Conservation (phyloP, 257 asterid species). For the Solanum virginianum region DNA sequence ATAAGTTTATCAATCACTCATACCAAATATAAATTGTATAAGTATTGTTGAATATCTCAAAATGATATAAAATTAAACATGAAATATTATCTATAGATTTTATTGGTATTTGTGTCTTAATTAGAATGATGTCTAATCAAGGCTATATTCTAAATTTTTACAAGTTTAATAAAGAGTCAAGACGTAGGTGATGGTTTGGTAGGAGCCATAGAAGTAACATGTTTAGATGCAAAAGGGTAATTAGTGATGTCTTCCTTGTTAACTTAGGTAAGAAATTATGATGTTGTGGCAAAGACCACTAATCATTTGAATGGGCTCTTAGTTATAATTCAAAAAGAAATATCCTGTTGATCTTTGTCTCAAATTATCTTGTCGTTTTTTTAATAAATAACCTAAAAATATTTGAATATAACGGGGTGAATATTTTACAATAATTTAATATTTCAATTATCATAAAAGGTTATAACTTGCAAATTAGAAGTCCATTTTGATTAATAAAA, state of each 20-base stretch:
- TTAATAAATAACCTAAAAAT: neutral
- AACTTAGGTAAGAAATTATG: neutral
- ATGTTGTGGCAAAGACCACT: neutral
- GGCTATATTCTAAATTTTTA: neutral
- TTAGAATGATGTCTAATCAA: neutral
- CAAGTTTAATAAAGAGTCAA: neutral
- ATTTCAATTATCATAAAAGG: neutral
- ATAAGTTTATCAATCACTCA: too few species aligned
- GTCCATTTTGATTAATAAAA: too few species aligned
- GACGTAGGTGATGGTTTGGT: neutral
- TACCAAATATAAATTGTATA: too few species aligned
- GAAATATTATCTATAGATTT: neutral
- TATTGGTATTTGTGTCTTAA: neutral
- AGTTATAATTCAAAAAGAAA: neutral
- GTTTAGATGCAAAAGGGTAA: neutral
- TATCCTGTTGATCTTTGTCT: too few species aligned
- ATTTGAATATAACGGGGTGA: neutral
- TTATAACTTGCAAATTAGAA: neutral
- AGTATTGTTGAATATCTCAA: too few species aligned
- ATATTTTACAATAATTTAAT: neutral
- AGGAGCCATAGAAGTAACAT: neutral
- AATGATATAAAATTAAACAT: neutral
- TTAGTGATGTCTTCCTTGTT: neutral
- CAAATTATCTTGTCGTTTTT: neutral
- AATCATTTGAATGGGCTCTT: neutral